These are phyloP conservation scores for Aspergillus aculeatus DNA, from an alignment of 2,329 filamentous ascomycete genomes.

Conservation along the genomic window DNA sequence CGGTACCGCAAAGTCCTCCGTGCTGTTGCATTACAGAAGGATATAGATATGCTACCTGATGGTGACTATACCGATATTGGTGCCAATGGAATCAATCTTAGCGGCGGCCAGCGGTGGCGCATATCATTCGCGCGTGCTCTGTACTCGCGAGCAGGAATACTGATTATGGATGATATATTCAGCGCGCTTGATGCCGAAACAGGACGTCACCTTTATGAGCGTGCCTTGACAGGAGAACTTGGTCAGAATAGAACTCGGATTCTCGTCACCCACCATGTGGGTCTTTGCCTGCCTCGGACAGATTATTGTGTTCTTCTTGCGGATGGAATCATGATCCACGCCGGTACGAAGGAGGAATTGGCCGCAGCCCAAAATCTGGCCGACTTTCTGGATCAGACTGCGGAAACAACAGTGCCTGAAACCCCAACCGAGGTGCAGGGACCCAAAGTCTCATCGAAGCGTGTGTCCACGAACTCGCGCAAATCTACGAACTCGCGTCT, in stretches of 20 bases:
- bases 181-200: constrained; percentile 78
- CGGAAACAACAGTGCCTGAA: constrained; percentile 43
- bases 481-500: constrained; percentile 7
- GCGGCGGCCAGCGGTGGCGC: constrained; percentile 80
- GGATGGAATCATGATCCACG: constrained; percentile 63
- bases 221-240: constrained; percentile 70
- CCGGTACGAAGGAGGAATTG: constrained; percentile 64
- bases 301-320: constrained; percentile 73
- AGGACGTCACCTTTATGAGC: constrained; percentile 74
- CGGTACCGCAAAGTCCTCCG: constrained; percentile 69
- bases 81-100: constrained; percentile 79
- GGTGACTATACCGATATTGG: constrained; percentile 80
- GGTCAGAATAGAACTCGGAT: constrained; percentile 70
- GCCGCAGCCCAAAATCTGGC: constrained; percentile 41
- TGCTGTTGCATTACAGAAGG: constrained; percentile 72
- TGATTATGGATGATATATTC: constrained; percentile 82
- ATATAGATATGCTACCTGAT: constrained; percentile 72
- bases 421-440: constrained; percentile 9
- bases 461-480: constrained; percentile 10
- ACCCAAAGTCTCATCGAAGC: constrained; percentile 10
- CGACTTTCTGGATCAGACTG: constrained; percentile 43
- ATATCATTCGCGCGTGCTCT: constrained; percentile 76
- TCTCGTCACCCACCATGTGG: constrained; percentile 77
- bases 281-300: constrained; percentile 66
- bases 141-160: constrained; percentile 73